Conservation (phyloP, 768 basidiomycete species). For the Hygrocybe coccinea region DNA sequence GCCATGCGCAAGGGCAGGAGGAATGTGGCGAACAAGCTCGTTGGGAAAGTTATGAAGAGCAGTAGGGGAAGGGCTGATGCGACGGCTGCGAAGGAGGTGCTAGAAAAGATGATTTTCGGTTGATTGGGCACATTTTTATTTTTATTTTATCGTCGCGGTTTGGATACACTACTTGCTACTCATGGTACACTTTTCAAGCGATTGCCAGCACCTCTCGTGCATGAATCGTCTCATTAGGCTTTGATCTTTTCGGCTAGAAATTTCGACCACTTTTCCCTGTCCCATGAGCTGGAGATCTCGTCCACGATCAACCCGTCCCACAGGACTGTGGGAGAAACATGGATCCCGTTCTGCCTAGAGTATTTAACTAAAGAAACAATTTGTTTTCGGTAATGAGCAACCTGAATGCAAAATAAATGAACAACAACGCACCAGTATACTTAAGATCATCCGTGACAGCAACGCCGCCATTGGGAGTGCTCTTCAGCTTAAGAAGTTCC, state of each 20-base stretch:
- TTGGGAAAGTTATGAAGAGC: conserved; percentile 81
- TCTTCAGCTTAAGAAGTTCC: conserved; percentile 58
- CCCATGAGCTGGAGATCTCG: conserved; percentile 80
- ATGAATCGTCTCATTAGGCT: conserved; percentile 22
- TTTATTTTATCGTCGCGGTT: neutral
- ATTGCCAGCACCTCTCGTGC: too few species aligned
- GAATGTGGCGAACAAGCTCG: conserved; percentile 76
- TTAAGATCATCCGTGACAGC: conserved; percentile 83
- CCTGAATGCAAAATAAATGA: neutral
- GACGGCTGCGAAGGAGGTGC: conserved; percentile 42
- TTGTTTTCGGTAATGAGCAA: neutral
- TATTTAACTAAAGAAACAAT: conserved; percentile 65
- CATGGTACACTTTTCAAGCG: too few species aligned
- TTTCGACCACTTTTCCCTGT: conserved; percentile 70
- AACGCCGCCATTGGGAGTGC: conserved; percentile 72
- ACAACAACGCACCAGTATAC: conserved; percentile 62
- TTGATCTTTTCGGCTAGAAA: conserved; percentile 61
- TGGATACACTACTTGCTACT: neutral
- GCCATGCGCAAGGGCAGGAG: conserved; percentile 63
- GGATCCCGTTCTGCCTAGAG: conserved; percentile 85
- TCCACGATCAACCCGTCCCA: conserved; percentile 72
- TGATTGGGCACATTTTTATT: neutral
- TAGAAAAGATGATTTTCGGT: conserved; percentile 43
- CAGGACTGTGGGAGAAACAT: conserved; percentile 80
- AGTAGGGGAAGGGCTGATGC: conserved; percentile 80